These are phyloP conservation scores for Dalbergia cultrata DNA, from an alignment of 306 rosid species.

Conservation along the genomic window DNA sequence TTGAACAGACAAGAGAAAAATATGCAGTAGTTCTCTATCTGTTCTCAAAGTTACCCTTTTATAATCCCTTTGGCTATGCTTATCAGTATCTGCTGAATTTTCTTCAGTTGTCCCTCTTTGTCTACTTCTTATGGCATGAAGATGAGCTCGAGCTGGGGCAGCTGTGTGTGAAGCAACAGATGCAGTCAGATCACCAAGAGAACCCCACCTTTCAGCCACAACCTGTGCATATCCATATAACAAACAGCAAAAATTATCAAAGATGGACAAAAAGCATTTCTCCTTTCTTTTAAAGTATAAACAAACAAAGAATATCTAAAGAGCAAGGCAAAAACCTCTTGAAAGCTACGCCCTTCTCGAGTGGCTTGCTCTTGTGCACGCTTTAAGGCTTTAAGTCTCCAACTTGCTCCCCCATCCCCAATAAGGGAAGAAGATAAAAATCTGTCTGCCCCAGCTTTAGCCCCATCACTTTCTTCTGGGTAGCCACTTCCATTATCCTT, in stretches of 20 bases:
- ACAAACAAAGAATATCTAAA: conserved; percentile 38
- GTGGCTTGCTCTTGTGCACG: conserved; percentile 95
- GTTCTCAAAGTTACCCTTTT: conserved; percentile 69
- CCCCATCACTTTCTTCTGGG: conserved; percentile 71
- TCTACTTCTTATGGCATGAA: conserved; percentile 78
- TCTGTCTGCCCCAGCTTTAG: conserved; percentile 53
- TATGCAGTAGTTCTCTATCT: conserved; percentile 15
- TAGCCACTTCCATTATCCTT: conserved; percentile 83
- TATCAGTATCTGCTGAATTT: conserved; percentile 49
- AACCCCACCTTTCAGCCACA: conserved; percentile 88
- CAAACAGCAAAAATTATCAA: neutral
- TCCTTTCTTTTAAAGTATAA: neutral
- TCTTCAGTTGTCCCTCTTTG: conserved; percentile 68
- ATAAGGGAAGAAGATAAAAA: conserved; percentile 76
- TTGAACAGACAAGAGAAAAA: conserved; percentile 8
- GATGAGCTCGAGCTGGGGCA: conserved; percentile 93
- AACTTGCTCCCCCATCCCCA: conserved; percentile 98
- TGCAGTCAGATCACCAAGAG: conserved; percentile 78
- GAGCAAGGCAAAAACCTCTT: conserved; percentile 60
- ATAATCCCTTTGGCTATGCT: conserved; percentile 50
- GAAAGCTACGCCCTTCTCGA: conserved; percentile 72
- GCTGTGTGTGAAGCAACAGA: conserved; percentile 74
- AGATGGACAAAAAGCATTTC: neutral
- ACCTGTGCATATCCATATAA: conserved; percentile 61
- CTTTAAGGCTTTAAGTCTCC: conserved; percentile 96